Conservation (phyloP, 805 yeast species). For the Wickerhamiella azyma region DNA sequence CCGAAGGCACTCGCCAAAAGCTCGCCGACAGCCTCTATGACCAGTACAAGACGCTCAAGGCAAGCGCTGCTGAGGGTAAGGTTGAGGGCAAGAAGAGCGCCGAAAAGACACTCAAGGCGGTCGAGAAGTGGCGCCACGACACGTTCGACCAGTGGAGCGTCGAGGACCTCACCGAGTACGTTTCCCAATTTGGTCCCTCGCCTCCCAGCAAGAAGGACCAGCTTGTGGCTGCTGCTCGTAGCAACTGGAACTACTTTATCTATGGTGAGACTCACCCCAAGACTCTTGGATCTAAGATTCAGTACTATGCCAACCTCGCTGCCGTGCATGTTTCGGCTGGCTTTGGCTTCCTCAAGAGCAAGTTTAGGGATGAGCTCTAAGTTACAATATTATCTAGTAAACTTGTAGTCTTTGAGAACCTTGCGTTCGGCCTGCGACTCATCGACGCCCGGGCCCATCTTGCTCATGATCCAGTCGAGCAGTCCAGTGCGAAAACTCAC, state of each 20-base stretch:
- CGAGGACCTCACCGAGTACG: slow-evolving; percentile 42
- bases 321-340: neutral
- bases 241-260: slow-evolving; percentile 15
- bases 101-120: slow-evolving; percentile 26
- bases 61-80: slow-evolving; percentile 31
- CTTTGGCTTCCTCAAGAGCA: neutral
- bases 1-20: slow-evolving; percentile 33
- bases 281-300: neutral
- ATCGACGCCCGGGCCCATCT: neutral
- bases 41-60: slow-evolving; percentile 30
- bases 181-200: slow-evolving; percentile 31
- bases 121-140: slow-evolving; percentile 30
- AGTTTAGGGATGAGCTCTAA: slow-evolving; percentile 6
- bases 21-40: slow-evolving; percentile 35
- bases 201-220: slow-evolving; percentile 13
- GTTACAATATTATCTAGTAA: neutral
- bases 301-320: slow-evolving; percentile 1
- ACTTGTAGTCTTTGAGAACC: neutral
- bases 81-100: slow-evolving; percentile 33
- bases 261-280: slow-evolving; percentile 7
- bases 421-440: neutral
- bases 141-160: slow-evolving; percentile 40
- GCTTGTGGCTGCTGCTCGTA: slow-evolving; percentile 18
- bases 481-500: neutral
- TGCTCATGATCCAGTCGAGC: neutral